Evolutionary conservation across 83 land plant genomes (phyloP), one percentile per base, ranked within the genome.

Genomic region (Thuja plicata): DNA sequence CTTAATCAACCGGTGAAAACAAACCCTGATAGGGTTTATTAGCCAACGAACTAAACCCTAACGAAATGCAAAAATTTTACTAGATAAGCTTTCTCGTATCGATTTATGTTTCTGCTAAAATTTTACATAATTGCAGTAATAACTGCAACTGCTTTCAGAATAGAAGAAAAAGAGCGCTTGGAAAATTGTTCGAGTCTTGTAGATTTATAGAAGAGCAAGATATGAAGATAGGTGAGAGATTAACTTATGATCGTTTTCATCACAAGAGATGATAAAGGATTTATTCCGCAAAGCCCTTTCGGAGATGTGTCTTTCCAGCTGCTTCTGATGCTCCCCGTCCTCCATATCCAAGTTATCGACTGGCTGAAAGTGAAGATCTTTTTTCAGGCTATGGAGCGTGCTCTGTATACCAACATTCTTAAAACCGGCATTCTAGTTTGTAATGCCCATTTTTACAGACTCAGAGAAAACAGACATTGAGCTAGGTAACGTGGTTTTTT

Each of bases 211-310:
- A 34, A n/a, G 34, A 79, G 55, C 55, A 52, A 52, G 15, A 52
- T 52, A 52, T 52, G 17, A 52, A 52, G 13, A 11, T 13, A 52
- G 55, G 55, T 52, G 15, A 52, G 55, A 30, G 38, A 85, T 41
- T 35, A 84, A 90, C 93, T 70, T 88, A 88, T 91, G 94, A 71
- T 89, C 90, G 15, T 91, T 92, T 50, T 93, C 93, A 83, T 90
- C 41, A 86, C 92, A 94, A 38, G 83, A 34, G 30, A 94, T 83
- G 83, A 91, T 79, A 57, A 90, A 92, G 32, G 91, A 89, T 48
- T 94, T 94, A 92, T 94, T 94, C 86, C 89, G 86, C 86, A 94
- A 92, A 62, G 94, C 84, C 55, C 93, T 87, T 88, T 91, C 92
- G 80, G 92, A 91, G 41, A 94, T 92, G 87, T 92, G 94, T 0